These are phyloP conservation scores for Neofusicoccum umdonicola DNA, from an alignment of 2,329 filamentous ascomycete species.

Conservation along the genomic window DNA sequence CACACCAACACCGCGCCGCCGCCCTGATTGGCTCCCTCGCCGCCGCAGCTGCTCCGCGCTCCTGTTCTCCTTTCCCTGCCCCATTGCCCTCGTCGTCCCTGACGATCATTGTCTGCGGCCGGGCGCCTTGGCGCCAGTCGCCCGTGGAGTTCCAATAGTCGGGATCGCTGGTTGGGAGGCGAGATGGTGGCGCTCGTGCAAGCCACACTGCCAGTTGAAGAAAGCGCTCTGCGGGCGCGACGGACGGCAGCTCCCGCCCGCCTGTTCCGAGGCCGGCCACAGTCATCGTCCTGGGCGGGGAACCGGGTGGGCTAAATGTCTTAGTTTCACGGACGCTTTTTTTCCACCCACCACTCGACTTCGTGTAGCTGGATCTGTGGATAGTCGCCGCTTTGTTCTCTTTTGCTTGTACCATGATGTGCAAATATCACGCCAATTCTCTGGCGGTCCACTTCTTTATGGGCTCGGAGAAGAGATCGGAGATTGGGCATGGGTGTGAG, in stretches of 20 bases:
- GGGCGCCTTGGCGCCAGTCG: too few species aligned
- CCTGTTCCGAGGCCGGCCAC: neutral
- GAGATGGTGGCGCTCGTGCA: neutral
- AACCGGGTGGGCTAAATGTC: neutral
- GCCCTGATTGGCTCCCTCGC: neutral
- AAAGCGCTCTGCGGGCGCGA: neutral
- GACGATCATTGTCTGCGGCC: too few species aligned
- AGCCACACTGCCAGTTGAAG: neutral
- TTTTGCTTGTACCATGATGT: neutral
- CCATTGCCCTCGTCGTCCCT: too few species aligned
- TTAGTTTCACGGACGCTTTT: neutral
- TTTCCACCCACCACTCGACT: too few species aligned
- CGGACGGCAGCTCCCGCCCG: slow-evolving; percentile 4
- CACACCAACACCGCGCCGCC: too few species aligned
- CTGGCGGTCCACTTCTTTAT: neutral
- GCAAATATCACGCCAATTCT: neutral
- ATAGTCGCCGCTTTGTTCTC: too few species aligned
- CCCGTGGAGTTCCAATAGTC: too few species aligned
- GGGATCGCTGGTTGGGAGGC: too few species aligned
- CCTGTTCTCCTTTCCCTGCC: neutral
- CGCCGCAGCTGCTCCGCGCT: neutral
- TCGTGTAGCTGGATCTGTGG: too few species aligned
- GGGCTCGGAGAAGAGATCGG: neutral
- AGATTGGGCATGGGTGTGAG: neutral
- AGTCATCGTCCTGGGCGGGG: neutral